Base-by-base conservation (phyloP, 495 filamentous ascomycete species). In the Penicillium psychrofluorescens region DNA sequence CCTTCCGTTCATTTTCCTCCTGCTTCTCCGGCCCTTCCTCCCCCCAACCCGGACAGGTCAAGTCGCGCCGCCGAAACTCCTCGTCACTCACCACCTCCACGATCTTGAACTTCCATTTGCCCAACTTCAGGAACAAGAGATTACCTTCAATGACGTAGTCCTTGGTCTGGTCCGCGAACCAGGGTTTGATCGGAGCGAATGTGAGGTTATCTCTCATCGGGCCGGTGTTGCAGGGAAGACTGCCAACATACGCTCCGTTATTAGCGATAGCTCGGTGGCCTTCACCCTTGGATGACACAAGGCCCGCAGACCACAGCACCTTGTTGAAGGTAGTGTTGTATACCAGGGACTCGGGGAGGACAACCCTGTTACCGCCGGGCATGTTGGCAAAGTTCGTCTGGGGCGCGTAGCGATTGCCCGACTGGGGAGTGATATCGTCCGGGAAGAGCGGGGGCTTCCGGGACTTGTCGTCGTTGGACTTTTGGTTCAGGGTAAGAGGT, bases 101-200 rank as follows among this genome's bases (percentile, higher is more conserved):
- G 36, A 90, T 64, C 40, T 81, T 79, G 30, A 92, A 64, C 56
- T 89, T 90, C 74, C 85, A 84, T 63, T 95, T 95, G 29, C 88
- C 88, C 29, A 77, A 62, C 51, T 88, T 77, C 14, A 95, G 62
- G 45, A 94, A 75, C 35, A 95, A 57, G 6, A 83, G 48, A 33
- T 78, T 66, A 30, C 64, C 80, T 33, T 81, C 78, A 12, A 86
- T 70, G 14, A 92, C 57, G 51, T 77, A 88, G 27, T 79, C 72
- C 31, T 64, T 31, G 0, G 79, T 83, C 13, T 82, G 78, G 16
- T 72, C 54, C 0, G 72, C 62, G 32, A 67, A 61, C 79, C 79
- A 86, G 33, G 65, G 58, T 42, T 75, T 77, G 38, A 83, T 67
- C 14, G 78, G 74, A 4, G 75, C 80, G 59, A 82, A 91, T 6